Percentiles rank a stretch among this genome's conserved stretches.
These are phyloP conservation scores for Capillidium rhysosporum DNA, from an alignment of 371 early-diverging fungal genomes.

Conservation along the genomic window DNA sequence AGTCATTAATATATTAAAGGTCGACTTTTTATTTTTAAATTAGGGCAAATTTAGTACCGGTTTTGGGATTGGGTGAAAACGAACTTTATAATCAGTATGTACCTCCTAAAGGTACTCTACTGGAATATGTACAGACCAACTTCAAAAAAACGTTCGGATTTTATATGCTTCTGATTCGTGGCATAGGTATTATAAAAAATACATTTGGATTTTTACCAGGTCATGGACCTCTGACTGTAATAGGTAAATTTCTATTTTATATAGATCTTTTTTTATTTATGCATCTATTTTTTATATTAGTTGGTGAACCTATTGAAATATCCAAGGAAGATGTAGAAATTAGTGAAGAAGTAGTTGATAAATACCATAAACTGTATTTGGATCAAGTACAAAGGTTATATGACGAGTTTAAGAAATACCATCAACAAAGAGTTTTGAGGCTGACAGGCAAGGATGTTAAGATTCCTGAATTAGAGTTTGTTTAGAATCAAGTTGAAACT, in stretches of 20 bases:
- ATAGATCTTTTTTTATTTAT: too few relatives aligned
- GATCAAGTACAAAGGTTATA: too few relatives aligned
- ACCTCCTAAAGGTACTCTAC: not conserved
- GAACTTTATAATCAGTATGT: conserved; percentile 34
- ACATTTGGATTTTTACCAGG: conserved; percentile 7
- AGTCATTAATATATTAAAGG: not conserved
- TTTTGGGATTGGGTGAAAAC: conserved; percentile 68
- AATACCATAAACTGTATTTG: too few relatives aligned
- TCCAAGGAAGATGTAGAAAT: too few relatives aligned
- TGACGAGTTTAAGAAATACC: too few relatives aligned
- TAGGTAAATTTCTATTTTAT: conserved; percentile 4
- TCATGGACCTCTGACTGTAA: conserved; percentile 6
- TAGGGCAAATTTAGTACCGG: conserved; percentile 40
- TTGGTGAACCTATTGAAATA: too few relatives aligned
- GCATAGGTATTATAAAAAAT: conserved; percentile 9
- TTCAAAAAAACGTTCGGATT: conserved; percentile 5
- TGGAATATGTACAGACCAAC: conserved; percentile 2
- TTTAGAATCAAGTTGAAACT: too few relatives aligned
- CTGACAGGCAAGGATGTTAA: too few relatives aligned
- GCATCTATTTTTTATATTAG: too few relatives aligned
- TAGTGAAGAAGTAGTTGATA: too few relatives aligned
- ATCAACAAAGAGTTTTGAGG: too few relatives aligned
- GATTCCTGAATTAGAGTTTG: too few relatives aligned
- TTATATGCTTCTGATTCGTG: conserved; percentile 4
- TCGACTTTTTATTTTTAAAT: not conserved